Evolutionary conservation across 2,329 filamentous ascomycete species (phyloP), one percentile per base, ranked within the genome.

Genomic region (Alternaria sp.): DNA sequence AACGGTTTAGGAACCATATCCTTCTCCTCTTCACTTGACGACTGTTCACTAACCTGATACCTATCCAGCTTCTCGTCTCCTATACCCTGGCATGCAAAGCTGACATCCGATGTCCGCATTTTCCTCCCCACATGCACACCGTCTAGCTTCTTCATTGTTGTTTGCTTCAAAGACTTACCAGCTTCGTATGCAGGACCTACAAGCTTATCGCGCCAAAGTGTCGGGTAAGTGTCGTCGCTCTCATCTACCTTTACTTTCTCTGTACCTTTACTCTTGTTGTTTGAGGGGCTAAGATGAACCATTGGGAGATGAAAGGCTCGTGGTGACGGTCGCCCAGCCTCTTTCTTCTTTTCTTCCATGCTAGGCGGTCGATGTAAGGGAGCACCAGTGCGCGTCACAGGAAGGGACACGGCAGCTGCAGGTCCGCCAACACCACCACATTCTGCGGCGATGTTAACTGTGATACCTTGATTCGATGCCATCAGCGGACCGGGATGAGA

Each of bases 41-140:
- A 6, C 14, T 24, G 28, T 23, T 45, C 54, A 28, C 36, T 41
- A 24, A 37, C 51, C 41, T 50, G 24, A 24, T 41, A 40, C 29
- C 50, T 48, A 17, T 56, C 55, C 34, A 42, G 28, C 7, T 56
- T 13, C 39, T 48, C 41, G 8, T 48, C 31, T 13, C 1, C n/a
- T n/a, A 71, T 5, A 6, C 71, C 71, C 51, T 57, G 62, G 41
- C 70, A 72, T 9, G 14, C 50, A 56, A 72, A 72, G 48, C 68
- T 71, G 14, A 52, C 48, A 49, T 65, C 66, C 13, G 64, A 70
- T 26, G 48, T 56, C 21, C 42, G 60, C 23, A 61, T 58, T 50
- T 62, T 63, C 51, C 36, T 60, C 28, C 17, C 51, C 50, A 31
- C 28, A 42, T 44, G 29, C 23, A 54, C 42, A 24, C 42, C 37